Evolutionary conservation across 805 yeast genomes (phyloP), one percentile per base, ranked within the genome.

Genomic region (Lipomyces orientalis): DNA sequence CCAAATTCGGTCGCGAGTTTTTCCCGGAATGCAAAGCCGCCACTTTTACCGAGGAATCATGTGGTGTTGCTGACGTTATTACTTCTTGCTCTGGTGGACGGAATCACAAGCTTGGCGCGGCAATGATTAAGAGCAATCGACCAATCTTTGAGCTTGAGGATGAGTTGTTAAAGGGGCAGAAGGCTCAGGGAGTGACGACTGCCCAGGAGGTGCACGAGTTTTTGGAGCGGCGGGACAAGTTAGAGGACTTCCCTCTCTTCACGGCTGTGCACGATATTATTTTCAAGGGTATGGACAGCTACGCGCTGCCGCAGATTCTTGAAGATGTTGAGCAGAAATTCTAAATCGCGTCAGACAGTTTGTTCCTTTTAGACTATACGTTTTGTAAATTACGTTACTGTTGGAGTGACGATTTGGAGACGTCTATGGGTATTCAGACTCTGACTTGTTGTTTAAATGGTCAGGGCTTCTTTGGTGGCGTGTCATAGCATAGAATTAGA

Each of bases 11-110:
- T 54, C 84, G 87, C 75, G 84, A 83, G 74, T 93, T 91, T 81
- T 95, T 87, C 88, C 93, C 89, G 54, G 87, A 85, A 69, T 46
- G 62, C 62, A 87, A 90, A 73, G 85, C 90, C 37, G 83, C 87
- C 66, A 95, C 99, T 34, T 93, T 93, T 80, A 91, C 97, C 71
- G 89, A 89, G 78, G 98, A 95, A 81, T 86, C 92, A 71, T 97
- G 97, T 29, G 99, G 99, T 81, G 98, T 95, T 65, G 99, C 99
- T 51, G 99, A 95, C 79, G 85, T 95, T 76, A 95, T 95, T 80
- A 95, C 99, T 64, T 93, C 99, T 19, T 95, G 99, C 82, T 86
- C 96, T 22, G 98, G 98, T 77, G 99, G 99, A 77, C 88, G 99
- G 83, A 95, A 95, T 82, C 97, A 91, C 74, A 86, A 90, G 78